Base-by-base conservation (phyloP, 208 protist genomes). In the Naegleria lovaniensis region DNA sequence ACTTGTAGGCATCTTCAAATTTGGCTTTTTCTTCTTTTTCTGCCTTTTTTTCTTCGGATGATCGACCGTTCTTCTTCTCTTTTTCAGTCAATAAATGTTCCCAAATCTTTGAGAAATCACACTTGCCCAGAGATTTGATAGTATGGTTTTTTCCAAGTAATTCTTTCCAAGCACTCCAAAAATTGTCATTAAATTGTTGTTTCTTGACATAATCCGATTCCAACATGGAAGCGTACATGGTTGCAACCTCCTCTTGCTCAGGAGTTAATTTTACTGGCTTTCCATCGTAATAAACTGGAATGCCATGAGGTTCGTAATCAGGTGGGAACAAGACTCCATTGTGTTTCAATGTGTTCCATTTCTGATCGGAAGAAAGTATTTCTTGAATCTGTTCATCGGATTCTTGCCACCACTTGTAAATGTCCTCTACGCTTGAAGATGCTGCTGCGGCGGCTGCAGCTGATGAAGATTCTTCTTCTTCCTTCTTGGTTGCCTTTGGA, bases 241-340 rank as follows among this genome's bases (percentile, higher is more conserved):
- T 99, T 6, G 98, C 98, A n/a, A 99, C 95, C 93, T 99, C 99
- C 93, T 99, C 98, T 92, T 98, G 96, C 84, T 97, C 96, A 4
- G 96, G 93, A 22, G 95, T 98, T 89, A 99, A 95, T 15, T 95
- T 93, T 48, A 99, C 96, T 43, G 93, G 91, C 83, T 94, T 92
- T 11, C 97, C 97, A 86, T 99, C 96, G 93, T 99, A 99, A 33
- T 94, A 83, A 33, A 99, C 94, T 48, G 97, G 94, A 76, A 99
- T 95, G 25, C 96, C 96, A 90, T 99, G 99, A 25, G 98, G 98
- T 36, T 93, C 93, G 92, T 99, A 99, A 43, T 92, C 91, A 9
- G 98, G 97, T 11, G 99, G 96, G 91, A 99, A 99, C 85, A 99
- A 91, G 4, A 99, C 97, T 36, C 99, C 98, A 87, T 98, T 99